Conservation (phyloP, 2,329 filamentous ascomycete species). For the Fusarium heterosporum region DNA sequence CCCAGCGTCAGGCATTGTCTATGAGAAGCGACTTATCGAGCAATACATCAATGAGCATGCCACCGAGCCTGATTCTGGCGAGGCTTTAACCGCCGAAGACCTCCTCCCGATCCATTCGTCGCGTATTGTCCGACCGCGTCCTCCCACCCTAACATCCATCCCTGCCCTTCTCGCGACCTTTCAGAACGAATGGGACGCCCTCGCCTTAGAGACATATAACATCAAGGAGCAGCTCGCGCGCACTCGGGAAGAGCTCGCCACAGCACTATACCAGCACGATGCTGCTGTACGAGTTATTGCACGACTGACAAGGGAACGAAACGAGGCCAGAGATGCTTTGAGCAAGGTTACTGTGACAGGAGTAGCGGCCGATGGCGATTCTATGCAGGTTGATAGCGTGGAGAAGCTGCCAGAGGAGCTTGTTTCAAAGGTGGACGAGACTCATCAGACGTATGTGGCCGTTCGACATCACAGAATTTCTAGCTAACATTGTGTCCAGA, state of each 20-base stretch:
- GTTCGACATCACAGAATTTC: neutral
- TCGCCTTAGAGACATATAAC: slow-evolving; percentile 91
- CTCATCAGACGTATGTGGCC: slow-evolving; percentile 77
- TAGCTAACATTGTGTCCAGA: slow-evolving; percentile 58
- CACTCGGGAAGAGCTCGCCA: slow-evolving; percentile 92
- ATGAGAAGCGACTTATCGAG: slow-evolving; percentile 95
- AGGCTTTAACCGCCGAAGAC: slow-evolving; percentile 85
- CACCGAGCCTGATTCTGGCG: slow-evolving; percentile 90
- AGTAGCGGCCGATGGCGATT: slow-evolving; percentile 73
- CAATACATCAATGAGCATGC: slow-evolving; percentile 94
- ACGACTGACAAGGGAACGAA: slow-evolving; percentile 87
- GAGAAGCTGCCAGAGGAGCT: slow-evolving; percentile 80
- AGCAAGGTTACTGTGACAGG: slow-evolving; percentile 82
- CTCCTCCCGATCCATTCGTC: slow-evolving; percentile 87
- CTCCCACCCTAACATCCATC: slow-evolving; percentile 94
- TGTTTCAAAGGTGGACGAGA: slow-evolving; percentile 78
- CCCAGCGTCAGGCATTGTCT: slow-evolving; percentile 76
- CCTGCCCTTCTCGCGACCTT: slow-evolving; percentile 93
- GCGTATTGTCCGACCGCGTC: slow-evolving; percentile 86
- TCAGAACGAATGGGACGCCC: slow-evolving; percentile 97
- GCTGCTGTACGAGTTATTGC: slow-evolving; percentile 96
- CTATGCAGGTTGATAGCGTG: slow-evolving; percentile 88
- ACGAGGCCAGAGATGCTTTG: slow-evolving; percentile 90
- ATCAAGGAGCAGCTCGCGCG: slow-evolving; percentile 89
- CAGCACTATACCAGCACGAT: slow-evolving; percentile 95